These are phyloP conservation scores for Aspergillus nomiae DNA, from an alignment of 2,329 filamentous ascomycete species.

Conservation along the genomic window DNA sequence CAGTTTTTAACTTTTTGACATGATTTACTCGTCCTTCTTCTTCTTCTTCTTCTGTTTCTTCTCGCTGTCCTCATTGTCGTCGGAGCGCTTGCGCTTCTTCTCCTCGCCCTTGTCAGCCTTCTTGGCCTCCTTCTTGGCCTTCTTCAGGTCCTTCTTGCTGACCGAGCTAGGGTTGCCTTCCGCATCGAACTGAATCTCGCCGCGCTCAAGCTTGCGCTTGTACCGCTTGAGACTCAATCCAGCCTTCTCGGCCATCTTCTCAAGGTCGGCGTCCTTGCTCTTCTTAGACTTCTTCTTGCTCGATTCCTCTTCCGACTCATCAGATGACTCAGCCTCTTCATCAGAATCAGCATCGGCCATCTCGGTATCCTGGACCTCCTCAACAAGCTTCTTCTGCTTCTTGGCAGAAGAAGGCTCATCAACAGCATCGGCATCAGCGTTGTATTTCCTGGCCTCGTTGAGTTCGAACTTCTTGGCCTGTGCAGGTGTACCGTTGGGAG, in stretches of 20 bases:
- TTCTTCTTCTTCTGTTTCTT: slow-evolving; percentile 55
- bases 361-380: slow-evolving; percentile 49
- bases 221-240: slow-evolving; percentile 75
- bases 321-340: slow-evolving; percentile 31
- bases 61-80: slow-evolving; percentile 56
- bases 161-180: slow-evolving; percentile 68
- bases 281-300: slow-evolving; percentile 45
- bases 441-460: slow-evolving; percentile 93
- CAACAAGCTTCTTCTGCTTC: slow-evolving; percentile 50
- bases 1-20: slow-evolving; percentile 25
- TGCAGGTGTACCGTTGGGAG: slow-evolving; percentile 67
- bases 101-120: slow-evolving; percentile 55
- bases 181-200: slow-evolving; percentile 67
- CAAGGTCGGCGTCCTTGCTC: slow-evolving; percentile 50
- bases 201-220: slow-evolving; percentile 75
- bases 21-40: slow-evolving; percentile 59
- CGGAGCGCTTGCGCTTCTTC: slow-evolving; percentile 71
- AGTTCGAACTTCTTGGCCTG: slow-evolving; percentile 74
- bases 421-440: slow-evolving; percentile 87
- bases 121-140: slow-evolving; percentile 65
- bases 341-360: slow-evolving; percentile 45
- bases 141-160: slow-evolving; percentile 78
- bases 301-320: slow-evolving; percentile 33
- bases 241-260: slow-evolving; percentile 65
- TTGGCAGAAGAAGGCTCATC: slow-evolving; percentile 56